Evolutionary conservation across 2,329 filamentous ascomycete genomes (phyloP).

Genomic region (Fusarium scirpi): DNA sequence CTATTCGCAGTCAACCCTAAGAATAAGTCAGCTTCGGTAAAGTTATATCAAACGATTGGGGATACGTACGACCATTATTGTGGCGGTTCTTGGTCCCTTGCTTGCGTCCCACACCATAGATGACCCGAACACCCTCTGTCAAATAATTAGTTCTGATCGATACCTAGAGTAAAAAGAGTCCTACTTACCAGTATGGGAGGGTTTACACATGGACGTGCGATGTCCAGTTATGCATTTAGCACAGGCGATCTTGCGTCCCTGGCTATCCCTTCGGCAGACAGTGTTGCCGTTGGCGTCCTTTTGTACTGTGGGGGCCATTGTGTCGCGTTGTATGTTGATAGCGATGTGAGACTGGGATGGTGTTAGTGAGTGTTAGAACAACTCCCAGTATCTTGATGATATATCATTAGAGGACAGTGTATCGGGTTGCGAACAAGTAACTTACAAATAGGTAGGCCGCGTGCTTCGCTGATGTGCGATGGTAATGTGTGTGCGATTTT

Average conservation of each 20-base stretch:
- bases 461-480: no score
- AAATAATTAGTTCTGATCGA: not conserved
- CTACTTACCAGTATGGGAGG: not conserved
- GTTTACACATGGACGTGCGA: not conserved
- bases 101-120: not conserved
- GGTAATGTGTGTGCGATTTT: not conserved
- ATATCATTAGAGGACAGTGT: not conserved
- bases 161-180: not conserved
- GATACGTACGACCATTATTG: not conserved
- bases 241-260: not conserved
- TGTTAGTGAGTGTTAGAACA: not conserved
- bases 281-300: not conserved
- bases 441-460: not conserved
- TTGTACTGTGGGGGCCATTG: not conserved
- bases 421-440: not conserved
- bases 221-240: not conserved
- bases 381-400: no score
- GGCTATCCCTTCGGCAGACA: not conserved
- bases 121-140: not conserved
- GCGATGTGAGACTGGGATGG: not conserved
- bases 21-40: not conserved
- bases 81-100: not conserved
- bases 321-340: not conserved
- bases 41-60: not conserved
- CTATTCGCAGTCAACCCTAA: not conserved